Evolutionary conservation across 2,329 filamentous ascomycete species (phyloP).

Genomic region (Tolypocladium endophyticum): DNA sequence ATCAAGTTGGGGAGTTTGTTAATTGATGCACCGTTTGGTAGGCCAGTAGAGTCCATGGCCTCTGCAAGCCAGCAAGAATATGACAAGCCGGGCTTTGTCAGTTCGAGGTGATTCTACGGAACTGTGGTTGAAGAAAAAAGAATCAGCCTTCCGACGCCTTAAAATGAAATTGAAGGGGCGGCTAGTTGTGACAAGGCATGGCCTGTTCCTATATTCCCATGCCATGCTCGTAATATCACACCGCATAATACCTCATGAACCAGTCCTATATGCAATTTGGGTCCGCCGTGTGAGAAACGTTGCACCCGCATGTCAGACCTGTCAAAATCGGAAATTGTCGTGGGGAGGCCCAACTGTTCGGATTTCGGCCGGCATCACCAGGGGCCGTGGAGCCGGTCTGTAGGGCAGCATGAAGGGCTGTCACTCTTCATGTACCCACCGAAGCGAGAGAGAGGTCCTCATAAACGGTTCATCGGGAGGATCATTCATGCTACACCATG

Average conservation of each 20-base stretch:
- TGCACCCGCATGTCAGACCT: not conserved
- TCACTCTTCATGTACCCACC: not conserved
- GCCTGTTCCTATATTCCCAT: not conserved
- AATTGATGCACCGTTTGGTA: not conserved
- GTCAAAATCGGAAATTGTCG: not conserved
- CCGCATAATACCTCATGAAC: not conserved
- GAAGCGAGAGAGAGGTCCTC: not conserved
- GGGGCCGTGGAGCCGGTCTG: not conserved
- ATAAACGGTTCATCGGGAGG: not conserved
- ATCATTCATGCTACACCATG: not conserved
- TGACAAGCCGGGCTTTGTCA: not conserved
- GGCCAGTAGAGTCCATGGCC: not conserved
- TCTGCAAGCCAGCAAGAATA: not conserved
- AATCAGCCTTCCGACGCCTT: not conserved
- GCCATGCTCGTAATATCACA: not conserved
- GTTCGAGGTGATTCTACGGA: not conserved
- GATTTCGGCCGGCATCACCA: not conserved
- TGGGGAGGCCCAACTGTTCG: not conserved
- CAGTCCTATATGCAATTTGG: not conserved
- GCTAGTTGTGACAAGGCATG: not conserved
- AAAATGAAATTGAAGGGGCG: not conserved
- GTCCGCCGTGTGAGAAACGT: not conserved
- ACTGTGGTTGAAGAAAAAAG: not conserved
- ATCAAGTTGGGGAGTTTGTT: too few relatives aligned
- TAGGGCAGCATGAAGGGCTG: not conserved